phyloP scores from a whole-genome alignment of 2,329 filamentous ascomycete genomes.

The Bipolaris gigantea region DNA sequence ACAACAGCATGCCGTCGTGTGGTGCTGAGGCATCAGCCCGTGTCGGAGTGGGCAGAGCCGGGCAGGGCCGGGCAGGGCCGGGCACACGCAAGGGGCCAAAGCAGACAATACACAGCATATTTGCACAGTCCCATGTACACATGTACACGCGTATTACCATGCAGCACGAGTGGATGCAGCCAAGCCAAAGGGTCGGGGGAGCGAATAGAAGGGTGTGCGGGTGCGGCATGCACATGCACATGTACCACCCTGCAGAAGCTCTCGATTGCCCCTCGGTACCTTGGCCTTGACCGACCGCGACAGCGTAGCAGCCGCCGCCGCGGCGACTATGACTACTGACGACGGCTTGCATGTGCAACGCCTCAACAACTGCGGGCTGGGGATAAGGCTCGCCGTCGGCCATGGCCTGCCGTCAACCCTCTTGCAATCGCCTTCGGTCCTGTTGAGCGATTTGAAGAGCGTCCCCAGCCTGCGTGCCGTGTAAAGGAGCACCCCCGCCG shows the following conservation, averaged over 20 bases:
- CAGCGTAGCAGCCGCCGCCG: too few species aligned
- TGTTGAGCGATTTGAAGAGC: neutral
- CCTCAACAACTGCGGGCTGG: slow-evolving; percentile 20
- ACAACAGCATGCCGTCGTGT: too few species aligned
- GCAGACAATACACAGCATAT: too few species aligned
- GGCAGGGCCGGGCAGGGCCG: too few species aligned
- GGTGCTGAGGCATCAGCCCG: too few species aligned
- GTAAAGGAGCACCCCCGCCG: neutral
- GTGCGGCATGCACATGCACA: slow-evolving; percentile 1
- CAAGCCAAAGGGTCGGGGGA: too few species aligned
- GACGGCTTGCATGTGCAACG: slow-evolving; percentile 11
- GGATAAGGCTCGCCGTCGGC: slow-evolving; percentile 6
- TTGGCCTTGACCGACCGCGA: neutral
- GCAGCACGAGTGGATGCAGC: too few species aligned
- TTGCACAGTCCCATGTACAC: too few species aligned
- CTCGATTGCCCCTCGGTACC: slow-evolving; percentile 15
- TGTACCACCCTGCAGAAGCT: slow-evolving; percentile 23
- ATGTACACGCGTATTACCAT: too few species aligned
- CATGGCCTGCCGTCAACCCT: neutral
- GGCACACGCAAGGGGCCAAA: too few species aligned
- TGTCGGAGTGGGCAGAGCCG: too few species aligned
- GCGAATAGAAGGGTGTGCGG: slow-evolving; percentile 7
- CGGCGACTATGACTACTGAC: slow-evolving; percentile 7
- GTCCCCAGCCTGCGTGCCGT: slow-evolving; percentile 1
- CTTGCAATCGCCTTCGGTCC: neutral